phyloP scores from a whole-genome alignment of 371 early-diverging fungal species.

The Choanephora cucurbitarum region DNA sequence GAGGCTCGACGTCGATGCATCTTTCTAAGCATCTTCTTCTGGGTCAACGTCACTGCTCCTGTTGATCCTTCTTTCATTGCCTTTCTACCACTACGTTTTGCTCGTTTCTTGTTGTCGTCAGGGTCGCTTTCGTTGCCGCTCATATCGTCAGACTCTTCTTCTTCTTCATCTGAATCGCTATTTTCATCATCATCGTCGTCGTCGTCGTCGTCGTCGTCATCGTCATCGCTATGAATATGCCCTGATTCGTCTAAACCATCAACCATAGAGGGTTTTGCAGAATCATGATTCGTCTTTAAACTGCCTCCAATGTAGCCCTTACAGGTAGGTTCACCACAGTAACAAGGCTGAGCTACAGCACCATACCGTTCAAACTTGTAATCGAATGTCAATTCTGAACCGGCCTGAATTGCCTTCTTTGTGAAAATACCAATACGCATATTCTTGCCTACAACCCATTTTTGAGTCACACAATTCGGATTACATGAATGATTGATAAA shows the following conservation, averaged over 20 bases:
- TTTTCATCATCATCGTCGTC: slow-evolving; percentile 29
- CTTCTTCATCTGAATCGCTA: slow-evolving; percentile 14
- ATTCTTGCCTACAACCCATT: slow-evolving; percentile 79
- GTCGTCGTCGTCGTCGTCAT: slow-evolving; percentile 38
- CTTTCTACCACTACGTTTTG: no score
- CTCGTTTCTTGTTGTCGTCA: no score
- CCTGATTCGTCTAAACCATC: slow-evolving; percentile 13
- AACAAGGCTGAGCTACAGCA: slow-evolving; percentile 86
- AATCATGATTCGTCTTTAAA: slow-evolving; percentile 18
- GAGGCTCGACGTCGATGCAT: slow-evolving; percentile 15
- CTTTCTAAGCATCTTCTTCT: slow-evolving; percentile 28
- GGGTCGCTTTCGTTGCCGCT: no score
- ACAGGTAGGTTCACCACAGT: slow-evolving; percentile 86
- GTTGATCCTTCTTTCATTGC: slow-evolving; percentile 17
- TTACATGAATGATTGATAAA: slow-evolving; percentile 92
- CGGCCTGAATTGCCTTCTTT: slow-evolving; percentile 60
- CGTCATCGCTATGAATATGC: slow-evolving; percentile 10
- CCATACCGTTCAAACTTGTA: slow-evolving; percentile 87
- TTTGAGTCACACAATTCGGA: slow-evolving; percentile 84
- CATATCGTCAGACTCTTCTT: slow-evolving; percentile 21
- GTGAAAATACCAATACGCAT: slow-evolving; percentile 84
- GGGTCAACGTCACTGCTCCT: slow-evolving; percentile 30
- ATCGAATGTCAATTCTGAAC: slow-evolving; percentile 91
- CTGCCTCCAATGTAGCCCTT: slow-evolving; percentile 85
- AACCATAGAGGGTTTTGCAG: slow-evolving; percentile 2